Percentiles rank a stretch among this genome's conserved stretches.
Evolutionary conservation across 768 basidiomycete species (phyloP).

Genomic region (Daedaleopsis nitida): DNA sequence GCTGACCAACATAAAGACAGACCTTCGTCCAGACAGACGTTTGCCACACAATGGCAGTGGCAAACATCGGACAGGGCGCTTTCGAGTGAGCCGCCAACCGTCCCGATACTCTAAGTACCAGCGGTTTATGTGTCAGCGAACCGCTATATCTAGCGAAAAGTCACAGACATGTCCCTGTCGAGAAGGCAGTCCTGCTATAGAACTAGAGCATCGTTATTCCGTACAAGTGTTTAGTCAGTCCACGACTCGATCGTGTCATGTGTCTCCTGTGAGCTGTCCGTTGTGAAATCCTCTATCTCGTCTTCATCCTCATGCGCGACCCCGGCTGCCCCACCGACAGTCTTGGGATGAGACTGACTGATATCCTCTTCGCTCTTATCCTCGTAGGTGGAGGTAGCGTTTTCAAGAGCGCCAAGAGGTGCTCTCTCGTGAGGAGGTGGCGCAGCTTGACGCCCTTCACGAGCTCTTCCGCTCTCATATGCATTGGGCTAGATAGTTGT

Average conservation of each 20-base stretch:
- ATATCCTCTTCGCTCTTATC: background rate
- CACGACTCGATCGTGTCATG: conserved; percentile 43
- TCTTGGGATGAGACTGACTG: background rate
- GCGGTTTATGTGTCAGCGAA: too few species aligned
- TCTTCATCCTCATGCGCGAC: background rate
- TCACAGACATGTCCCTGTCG: too few species aligned
- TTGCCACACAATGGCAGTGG: too few species aligned
- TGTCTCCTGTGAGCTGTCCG: conserved; percentile 19
- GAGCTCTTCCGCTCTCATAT: too few species aligned
- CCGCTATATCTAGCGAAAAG: too few species aligned
- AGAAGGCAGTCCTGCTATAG: too few species aligned
- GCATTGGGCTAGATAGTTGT: too few species aligned
- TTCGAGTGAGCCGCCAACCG: too few species aligned
- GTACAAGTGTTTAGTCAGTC: conserved; percentile 13
- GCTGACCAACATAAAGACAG: too few species aligned
- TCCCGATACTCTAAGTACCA: too few species aligned
- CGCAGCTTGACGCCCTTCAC: background rate
- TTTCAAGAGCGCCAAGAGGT: background rate
- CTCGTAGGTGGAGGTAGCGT: background rate
- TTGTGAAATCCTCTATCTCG: conserved; percentile 3
- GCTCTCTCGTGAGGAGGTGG: background rate
- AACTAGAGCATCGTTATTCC: background rate
- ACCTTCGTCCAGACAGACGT: too few species aligned
- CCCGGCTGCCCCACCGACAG: background rate
- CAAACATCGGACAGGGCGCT: too few species aligned